Evolutionary conservation across 768 basidiomycete genomes (phyloP).

Genomic region (Pisolithus orientalis): DNA sequence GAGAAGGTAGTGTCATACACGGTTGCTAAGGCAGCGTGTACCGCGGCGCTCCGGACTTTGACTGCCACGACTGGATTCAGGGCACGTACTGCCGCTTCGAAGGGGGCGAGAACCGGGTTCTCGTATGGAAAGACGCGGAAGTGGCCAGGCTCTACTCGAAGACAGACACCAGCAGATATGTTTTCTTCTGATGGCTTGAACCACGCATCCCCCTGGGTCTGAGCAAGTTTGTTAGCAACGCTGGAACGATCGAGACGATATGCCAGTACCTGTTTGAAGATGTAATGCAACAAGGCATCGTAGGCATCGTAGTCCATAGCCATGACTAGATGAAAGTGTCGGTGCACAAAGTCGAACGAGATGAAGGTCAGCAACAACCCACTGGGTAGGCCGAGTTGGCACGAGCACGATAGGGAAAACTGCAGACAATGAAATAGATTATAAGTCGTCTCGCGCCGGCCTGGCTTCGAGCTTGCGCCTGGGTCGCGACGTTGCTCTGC

Average conservation of each 20-base stretch:
- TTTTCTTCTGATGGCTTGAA: constrained; percentile 84
- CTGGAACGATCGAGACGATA: background rate
- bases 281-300: constrained; percentile 73
- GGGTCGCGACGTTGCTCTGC: too few relatives aligned
- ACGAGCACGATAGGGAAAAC: too few relatives aligned
- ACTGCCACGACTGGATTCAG: constrained; percentile 84
- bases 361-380: too few relatives aligned
- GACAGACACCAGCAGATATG: constrained; percentile 70
- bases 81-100: constrained; percentile 68
- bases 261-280: constrained; percentile 57
- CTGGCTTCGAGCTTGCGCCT: too few relatives aligned
- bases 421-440: too few relatives aligned
- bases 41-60: constrained; percentile 72
- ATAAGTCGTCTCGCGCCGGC: too few relatives aligned
- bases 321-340: constrained; percentile 9
- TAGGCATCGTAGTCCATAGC: constrained; percentile 62
- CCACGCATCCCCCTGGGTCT: constrained; percentile 83
- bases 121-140: constrained; percentile 86
- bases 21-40: constrained; percentile 69
- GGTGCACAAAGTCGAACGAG: background rate
- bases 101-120: constrained; percentile 72
- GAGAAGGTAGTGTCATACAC: constrained; percentile 41
- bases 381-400: too few relatives aligned
- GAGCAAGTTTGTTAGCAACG: constrained; percentile 9
- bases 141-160: constrained; percentile 59